Conservation (phyloP, 192 early-diverging fungal genomes). For the Coemansia sp. region DNA sequence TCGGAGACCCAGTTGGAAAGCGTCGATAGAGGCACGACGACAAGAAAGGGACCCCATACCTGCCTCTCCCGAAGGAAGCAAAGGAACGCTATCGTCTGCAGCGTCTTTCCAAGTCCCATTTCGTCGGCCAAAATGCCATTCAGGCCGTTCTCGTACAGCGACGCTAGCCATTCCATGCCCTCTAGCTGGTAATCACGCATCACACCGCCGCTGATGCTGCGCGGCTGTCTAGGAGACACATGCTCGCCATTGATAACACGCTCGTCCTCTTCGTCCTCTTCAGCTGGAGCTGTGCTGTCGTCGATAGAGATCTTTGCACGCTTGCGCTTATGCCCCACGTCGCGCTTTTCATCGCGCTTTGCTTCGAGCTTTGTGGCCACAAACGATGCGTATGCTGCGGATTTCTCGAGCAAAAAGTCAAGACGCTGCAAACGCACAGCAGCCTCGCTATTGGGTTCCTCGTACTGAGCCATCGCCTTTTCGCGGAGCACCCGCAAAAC, state of each 20-base stretch:
- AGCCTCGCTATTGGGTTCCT: slow-evolving; percentile 51
- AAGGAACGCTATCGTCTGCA: slow-evolving; percentile 92
- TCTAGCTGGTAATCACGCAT: slow-evolving; percentile 93
- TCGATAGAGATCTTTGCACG: slow-evolving; percentile 5
- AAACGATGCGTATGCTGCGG: slow-evolving; percentile 77
- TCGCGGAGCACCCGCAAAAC: slow-evolving; percentile 35
- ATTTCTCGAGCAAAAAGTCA: slow-evolving; percentile 78
- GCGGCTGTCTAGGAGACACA: slow-evolving; percentile 74
- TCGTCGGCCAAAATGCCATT: slow-evolving; percentile 97
- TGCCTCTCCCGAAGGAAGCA: slow-evolving; percentile 75
- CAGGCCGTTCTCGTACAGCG: slow-evolving; percentile 92
- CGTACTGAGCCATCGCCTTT: slow-evolving; percentile 67
- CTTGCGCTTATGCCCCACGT: slow-evolving; percentile 12
- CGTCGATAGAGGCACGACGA: slow-evolving; percentile 88
- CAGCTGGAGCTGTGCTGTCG: not conserved
- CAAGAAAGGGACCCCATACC: slow-evolving; percentile 84
- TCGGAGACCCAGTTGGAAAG: slow-evolving; percentile 93
- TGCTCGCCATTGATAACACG: slow-evolving; percentile 34
- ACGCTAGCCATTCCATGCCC: slow-evolving; percentile 94
- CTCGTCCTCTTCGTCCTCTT: slow-evolving; percentile 7
- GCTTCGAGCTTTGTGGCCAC: slow-evolving; percentile 73
- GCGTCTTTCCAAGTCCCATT: slow-evolving; percentile 93
- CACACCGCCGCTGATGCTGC: slow-evolving; percentile 77
- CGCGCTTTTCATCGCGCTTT: slow-evolving; percentile 67
- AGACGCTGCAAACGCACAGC: slow-evolving; percentile 71